Evolutionary conservation across 1,139 yeast species (phyloP).

Genomic region (Hansenula sp.): DNA sequence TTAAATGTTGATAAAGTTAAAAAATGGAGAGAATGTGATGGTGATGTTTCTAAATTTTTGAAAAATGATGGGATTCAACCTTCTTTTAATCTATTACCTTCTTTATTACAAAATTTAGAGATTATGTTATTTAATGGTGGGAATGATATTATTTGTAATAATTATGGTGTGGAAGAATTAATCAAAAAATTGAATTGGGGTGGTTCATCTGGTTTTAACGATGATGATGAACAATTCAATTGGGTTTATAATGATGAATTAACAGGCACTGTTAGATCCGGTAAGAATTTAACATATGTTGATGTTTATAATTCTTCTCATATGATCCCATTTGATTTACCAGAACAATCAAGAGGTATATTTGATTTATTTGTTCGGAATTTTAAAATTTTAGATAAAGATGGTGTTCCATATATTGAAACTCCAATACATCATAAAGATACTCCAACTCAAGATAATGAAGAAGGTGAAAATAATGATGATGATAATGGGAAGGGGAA

Average conservation of each 20-base stretch:
- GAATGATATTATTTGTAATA: constrained; percentile 85
- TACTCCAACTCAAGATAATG: constrained; percentile 10
- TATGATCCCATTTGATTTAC: constrained; percentile 90
- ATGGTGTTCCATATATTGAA: constrained; percentile 15
- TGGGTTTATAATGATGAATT: constrained; percentile 50
- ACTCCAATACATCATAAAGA: constrained; percentile 20
- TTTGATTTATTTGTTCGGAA: constrained; percentile 40
- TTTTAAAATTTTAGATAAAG: constrained; percentile 15
- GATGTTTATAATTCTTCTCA: constrained; percentile 78
- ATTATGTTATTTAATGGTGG: constrained; percentile 83
- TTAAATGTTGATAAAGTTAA: constrained; percentile 30
- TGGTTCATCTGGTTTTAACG: constrained; percentile 55
- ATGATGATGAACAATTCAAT: constrained; percentile 30
- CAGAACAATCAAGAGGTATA: constrained; percentile 66
- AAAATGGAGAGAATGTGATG: constrained; percentile 77
- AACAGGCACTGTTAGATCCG: constrained; percentile 53
- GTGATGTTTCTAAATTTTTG: constrained; percentile 50
- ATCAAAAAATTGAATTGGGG: constrained; percentile 66
- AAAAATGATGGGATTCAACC: constrained; percentile 53
- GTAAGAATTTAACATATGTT: constrained; percentile 74
- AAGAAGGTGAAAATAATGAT: constrained; percentile 6
- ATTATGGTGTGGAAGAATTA: constrained; percentile 66
- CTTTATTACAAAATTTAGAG: constrained; percentile 50
- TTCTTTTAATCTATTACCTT: constrained; percentile 63
- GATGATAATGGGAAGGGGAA: constrained; percentile 13